Percentiles rank a stretch among this genome's conserved stretches.
These are phyloP conservation scores for Aurantiochytrium sp. DNA, from an alignment of 108 stramenopile genomes.

Conservation along the genomic window DNA sequence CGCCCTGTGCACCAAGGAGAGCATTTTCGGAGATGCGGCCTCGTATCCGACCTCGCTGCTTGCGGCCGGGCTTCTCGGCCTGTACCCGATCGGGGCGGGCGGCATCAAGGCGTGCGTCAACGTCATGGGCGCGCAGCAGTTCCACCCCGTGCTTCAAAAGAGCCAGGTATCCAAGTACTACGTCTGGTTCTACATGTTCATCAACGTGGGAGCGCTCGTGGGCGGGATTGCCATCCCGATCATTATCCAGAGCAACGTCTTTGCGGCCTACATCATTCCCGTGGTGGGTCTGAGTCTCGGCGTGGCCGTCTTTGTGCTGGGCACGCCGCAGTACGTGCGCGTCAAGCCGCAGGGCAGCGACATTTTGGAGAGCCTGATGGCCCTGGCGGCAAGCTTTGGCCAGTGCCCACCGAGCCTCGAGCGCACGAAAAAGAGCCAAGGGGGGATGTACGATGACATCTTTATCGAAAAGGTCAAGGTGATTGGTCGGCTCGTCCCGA, in stretches of 20 bases:
- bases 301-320: neutral
- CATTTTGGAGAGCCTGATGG: neutral
- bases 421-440: neutral
- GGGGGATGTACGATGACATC: neutral
- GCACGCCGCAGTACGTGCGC: neutral
- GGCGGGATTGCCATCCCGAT: conserved; percentile 35
- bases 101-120: conserved; percentile 35
- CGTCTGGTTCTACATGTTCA: conserved; percentile 30
- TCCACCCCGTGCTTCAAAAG: conserved; percentile 18
- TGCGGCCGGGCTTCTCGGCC: neutral
- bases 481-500: neutral
- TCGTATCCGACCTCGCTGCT: conserved; percentile 1
- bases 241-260: neutral
- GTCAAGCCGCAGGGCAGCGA: neutral
- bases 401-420: conserved; percentile 14
- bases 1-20: conserved; percentile 11
- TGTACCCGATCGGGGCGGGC: conserved; percentile 34
- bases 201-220: conserved; percentile 34
- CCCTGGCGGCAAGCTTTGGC: neutral
- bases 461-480: conserved; percentile 12
- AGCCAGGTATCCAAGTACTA: neutral
- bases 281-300: neutral
- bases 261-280: conserved; percentile 40
- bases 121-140: conserved; percentile 39
- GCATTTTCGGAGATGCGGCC: neutral